These are phyloP conservation scores for Auricularia cornea DNA, from an alignment of 768 basidiomycete species.

Conservation along the genomic window DNA sequence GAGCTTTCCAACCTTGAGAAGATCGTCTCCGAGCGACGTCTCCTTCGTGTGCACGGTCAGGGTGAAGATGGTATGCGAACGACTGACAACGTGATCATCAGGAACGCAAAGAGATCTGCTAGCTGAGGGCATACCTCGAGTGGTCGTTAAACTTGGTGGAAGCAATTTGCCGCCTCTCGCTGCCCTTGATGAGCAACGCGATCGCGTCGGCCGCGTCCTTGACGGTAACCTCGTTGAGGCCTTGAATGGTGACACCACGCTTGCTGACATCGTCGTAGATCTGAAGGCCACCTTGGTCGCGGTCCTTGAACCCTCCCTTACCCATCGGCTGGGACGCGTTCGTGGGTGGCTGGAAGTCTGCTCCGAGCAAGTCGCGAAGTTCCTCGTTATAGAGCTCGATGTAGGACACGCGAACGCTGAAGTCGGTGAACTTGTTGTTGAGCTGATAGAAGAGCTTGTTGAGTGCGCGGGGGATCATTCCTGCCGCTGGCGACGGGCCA, in stretches of 20 bases:
- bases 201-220: conserved; percentile 78
- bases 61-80: conserved; percentile 97
- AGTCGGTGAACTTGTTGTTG: conserved; percentile 69
- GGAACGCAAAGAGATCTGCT: background rate
- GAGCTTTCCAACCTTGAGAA: conserved; percentile 88
- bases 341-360: conserved; percentile 62
- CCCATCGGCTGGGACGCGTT: conserved; percentile 68
- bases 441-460: conserved; percentile 87
- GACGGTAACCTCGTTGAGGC: conserved; percentile 83
- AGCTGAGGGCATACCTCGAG: conserved; percentile 37
- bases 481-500: conserved; percentile 81
- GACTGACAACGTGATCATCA: conserved; percentile 31
- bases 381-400: conserved; percentile 98
- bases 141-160: conserved; percentile 97
- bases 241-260: conserved; percentile 87
- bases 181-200: conserved; percentile 78
- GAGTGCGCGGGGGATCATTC: conserved; percentile 91
- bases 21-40: conserved; percentile 69
- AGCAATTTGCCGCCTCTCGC: conserved; percentile 84
- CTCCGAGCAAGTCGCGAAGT: conserved; percentile 82
- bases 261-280: conserved; percentile 90
- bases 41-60: conserved; percentile 92
- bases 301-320: conserved; percentile 38
- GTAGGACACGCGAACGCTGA: conserved; percentile 87
- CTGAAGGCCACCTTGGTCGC: conserved; percentile 53